phyloP scores from a whole-genome alignment of 1,139 yeast species.

The Pichia sp. region DNA sequence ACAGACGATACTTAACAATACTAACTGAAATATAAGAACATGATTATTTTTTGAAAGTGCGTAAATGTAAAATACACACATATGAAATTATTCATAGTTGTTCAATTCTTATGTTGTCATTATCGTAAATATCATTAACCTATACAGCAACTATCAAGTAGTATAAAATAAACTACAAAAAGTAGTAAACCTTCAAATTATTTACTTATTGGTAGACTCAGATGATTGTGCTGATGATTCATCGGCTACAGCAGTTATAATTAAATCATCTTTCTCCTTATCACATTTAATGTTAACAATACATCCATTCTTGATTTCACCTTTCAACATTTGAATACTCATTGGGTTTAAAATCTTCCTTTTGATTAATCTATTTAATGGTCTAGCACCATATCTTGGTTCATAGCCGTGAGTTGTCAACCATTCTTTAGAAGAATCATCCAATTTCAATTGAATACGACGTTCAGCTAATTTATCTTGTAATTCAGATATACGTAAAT shows the following conservation, averaged over 20 bases:
- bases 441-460: constrained; percentile 57
- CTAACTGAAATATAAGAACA: background rate
- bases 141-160: background rate
- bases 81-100: background rate
- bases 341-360: constrained; percentile 77
- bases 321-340: constrained; percentile 72
- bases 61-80: too few species aligned
- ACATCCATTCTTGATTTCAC: constrained; percentile 68
- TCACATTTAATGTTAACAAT: constrained; percentile 34
- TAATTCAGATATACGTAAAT: constrained; percentile 73
- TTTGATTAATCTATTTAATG: constrained; percentile 83
- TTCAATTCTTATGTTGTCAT: background rate
- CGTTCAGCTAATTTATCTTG: constrained; percentile 72
- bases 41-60: background rate
- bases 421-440: constrained; percentile 60
- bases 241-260: background rate
- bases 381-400: constrained; percentile 90
- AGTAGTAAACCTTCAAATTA: background rate
- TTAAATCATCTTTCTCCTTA: constrained; percentile 8
- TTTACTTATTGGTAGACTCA: background rate
- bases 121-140: too few species aligned
- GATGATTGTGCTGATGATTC: background rate
- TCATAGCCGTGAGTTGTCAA: constrained; percentile 83
- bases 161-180: background rate
- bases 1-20: constrained; percentile 18